Base-by-base conservation (phyloP, 2,329 filamentous ascomycete genomes). In the Geoglossum cookeanum region DNA sequence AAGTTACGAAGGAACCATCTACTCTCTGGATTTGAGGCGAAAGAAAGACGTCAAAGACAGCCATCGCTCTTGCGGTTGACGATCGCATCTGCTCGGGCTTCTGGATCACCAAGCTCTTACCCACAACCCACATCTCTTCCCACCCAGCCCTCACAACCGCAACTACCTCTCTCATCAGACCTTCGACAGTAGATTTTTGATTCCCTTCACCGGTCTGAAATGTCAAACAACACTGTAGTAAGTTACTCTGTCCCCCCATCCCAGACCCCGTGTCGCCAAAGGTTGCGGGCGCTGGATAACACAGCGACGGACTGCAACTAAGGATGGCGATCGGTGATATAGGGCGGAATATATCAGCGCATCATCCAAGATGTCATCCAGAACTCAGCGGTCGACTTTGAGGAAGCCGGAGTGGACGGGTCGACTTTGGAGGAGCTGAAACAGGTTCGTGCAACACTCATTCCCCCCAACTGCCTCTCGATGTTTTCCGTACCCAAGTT, bases 321-420 rank as follows among this genome's bases (percentile, higher is more conserved):
- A 55, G 27, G 17, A 22, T 22, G 29, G 9, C 29, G 39, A 30
- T 17, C 35, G 29, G 22, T 9, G 35, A 44, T 22, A 44, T 56
- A 82, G 74, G 92, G 92, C 66, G 73, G 74, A 63, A 84, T 97
- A 66, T 98, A 96, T 71, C 76, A 83, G 70, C 74, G 77, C 65
- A 83, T 86, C 69, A 86, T 86, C 67, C 76, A 84, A 61, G 87
- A 92, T 73, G 89, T 98, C 68, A 87, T 97, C 71, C 84, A 91
- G 64, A 85, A 86, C 63, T 96, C 91, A 66, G 80, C 87, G 67
- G 86, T 91, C 67, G 92, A 97, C 72, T 97, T 98, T 69, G 92
- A 98, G 70, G 92, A 98, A 73, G 88, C 85, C 64, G 92, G 92
- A 65, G 85, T 97, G 62, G 88, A 94, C 65, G 85, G 91, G 69